Percentiles rank a stretch among this genome's conserved stretches.
Conservation (phyloP, 2,329 filamentous ascomycete genomes). For the Scedosporium dehoogii region DNA sequence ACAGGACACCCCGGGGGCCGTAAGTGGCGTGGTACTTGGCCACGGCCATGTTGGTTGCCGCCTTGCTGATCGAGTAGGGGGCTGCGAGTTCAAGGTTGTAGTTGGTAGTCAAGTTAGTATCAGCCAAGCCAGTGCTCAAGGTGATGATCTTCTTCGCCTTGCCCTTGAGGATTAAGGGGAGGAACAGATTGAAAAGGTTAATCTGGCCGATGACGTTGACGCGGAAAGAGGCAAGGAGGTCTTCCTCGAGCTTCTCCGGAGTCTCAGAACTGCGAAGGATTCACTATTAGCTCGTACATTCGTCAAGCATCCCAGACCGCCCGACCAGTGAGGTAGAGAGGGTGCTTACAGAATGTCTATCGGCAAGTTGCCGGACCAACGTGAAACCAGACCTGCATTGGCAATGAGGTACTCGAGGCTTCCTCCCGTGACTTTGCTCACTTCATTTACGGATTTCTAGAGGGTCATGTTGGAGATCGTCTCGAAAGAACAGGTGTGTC, state of each 20-base stretch:
- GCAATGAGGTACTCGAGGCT: constrained; percentile 41
- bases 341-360: constrained; percentile 28
- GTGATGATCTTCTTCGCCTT: constrained; percentile 42
- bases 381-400: constrained; percentile 31
- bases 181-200: constrained; percentile 41
- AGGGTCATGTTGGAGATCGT: constrained; percentile 11
- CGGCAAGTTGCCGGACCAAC: constrained; percentile 17
- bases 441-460: neutral
- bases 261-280: neutral
- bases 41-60: constrained; percentile 38
- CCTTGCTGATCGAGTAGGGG: constrained; percentile 40
- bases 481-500: constrained; percentile 4
- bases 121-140: constrained; percentile 37
- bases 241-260: constrained; percentile 8
- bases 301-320: neutral
- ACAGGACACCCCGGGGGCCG: constrained; percentile 37
- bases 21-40: constrained; percentile 44
- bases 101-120: constrained; percentile 30
- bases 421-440: constrained; percentile 22
- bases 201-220: constrained; percentile 43
- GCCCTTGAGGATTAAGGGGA: constrained; percentile 42
- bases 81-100: constrained; percentile 21
- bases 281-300: neutral
- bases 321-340: neutral
- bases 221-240: constrained; percentile 21